These are phyloP conservation scores for Amborella trichopoda DNA, from an alignment of 164 flowering plant species.

Conservation along the genomic window DNA sequence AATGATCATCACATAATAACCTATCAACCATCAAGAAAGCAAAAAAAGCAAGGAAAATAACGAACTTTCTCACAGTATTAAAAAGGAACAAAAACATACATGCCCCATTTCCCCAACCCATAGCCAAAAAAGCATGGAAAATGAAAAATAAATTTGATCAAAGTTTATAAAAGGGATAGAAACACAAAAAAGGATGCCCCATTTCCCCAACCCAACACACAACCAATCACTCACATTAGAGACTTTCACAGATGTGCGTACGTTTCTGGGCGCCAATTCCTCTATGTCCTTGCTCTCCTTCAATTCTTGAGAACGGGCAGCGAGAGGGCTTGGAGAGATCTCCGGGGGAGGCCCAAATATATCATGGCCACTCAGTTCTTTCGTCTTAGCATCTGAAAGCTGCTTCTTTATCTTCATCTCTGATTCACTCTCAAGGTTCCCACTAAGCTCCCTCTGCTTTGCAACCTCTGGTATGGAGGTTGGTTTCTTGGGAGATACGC, in stretches of 20 bases:
- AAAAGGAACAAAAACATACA: no score
- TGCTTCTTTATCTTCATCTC: conserved; percentile 63
- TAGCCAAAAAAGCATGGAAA: no score
- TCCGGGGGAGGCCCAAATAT: conserved; percentile 91
- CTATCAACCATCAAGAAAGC: no score
- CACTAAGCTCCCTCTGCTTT: conserved; percentile 92
- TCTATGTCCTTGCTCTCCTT: conserved; percentile 49
- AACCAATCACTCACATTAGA: conserved; percentile 48
- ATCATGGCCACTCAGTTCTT: conserved; percentile 90
- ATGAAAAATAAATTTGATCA: no score
- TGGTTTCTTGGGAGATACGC: conserved; percentile 74
- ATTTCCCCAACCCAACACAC: background rate
- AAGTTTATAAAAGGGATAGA: no score
- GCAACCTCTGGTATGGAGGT: conserved; percentile 69
- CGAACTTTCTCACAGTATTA: no score
- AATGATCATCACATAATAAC: no score
- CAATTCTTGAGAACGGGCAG: conserved; percentile 37
- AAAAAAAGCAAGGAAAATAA: no score
- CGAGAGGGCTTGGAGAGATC: conserved; percentile 39
- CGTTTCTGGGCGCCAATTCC: conserved; percentile 42
- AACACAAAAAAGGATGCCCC: background rate
- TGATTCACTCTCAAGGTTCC: conserved; percentile 57
- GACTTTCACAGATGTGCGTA: conserved; percentile 47
- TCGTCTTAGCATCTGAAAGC: conserved; percentile 67
- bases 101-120: no score